Percentiles rank a stretch among this genome's conserved stretches.
Conservation (phyloP, 1,284 basidiomycete species). For the Papiliotrema flavescens region DNA sequence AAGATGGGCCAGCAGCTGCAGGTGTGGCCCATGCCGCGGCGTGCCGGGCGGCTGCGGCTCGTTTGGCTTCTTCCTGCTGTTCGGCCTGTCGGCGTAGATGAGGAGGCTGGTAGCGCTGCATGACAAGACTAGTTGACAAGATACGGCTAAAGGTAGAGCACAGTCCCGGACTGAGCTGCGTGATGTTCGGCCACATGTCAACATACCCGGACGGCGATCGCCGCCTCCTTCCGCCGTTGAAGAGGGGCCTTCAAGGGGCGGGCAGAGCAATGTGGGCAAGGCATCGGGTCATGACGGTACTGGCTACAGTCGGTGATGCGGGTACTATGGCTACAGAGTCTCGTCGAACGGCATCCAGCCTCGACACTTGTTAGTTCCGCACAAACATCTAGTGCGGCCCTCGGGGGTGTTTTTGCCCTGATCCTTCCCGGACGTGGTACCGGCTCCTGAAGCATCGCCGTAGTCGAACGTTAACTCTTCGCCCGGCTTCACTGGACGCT, state of each 20-base stretch:
- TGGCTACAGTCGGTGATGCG: no score
- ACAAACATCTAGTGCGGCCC: conserved; percentile 20
- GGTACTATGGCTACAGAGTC: conserved; percentile 11
- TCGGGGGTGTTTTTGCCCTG: background rate
- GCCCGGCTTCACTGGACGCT: conserved; percentile 14
- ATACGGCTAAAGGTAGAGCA: background rate
- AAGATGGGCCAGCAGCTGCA: background rate
- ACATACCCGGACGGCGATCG: no score
- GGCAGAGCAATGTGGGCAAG: no score
- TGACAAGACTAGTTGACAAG: background rate
- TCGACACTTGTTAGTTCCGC: conserved; percentile 21
- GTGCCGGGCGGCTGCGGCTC: background rate
- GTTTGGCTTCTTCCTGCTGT: background rate
- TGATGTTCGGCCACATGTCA: background rate
- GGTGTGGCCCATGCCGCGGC: background rate
- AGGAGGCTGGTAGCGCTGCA: conserved; percentile 15
- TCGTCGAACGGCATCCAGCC: conserved; percentile 37
- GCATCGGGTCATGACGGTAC: no score
- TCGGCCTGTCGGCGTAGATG: conserved; percentile 7
- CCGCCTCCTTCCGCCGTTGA: background rate
- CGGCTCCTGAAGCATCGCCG: conserved; percentile 24
- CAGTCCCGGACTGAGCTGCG: background rate
- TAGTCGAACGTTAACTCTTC: conserved; percentile 39
- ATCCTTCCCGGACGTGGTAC: background rate
- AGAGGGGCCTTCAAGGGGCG: no score